phyloP scores from a whole-genome alignment of 257 asterid genomes.

The Solanum chilense region DNA sequence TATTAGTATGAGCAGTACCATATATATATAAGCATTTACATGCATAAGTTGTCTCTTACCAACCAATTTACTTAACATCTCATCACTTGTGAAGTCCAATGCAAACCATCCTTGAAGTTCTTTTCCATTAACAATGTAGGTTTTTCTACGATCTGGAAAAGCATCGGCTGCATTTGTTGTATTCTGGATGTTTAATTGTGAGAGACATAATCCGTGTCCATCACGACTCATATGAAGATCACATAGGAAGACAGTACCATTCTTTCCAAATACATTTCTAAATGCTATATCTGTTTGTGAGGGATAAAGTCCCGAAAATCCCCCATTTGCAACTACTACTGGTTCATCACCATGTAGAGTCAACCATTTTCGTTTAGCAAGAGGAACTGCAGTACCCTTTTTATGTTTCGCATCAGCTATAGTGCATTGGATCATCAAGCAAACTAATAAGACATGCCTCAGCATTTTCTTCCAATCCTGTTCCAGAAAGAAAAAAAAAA shows the following conservation, averaged over 20 bases:
- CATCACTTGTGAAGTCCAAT: slow-evolving; percentile 35
- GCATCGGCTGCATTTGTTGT: slow-evolving; percentile 30
- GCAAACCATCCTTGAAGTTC: slow-evolving; percentile 58
- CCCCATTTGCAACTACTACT: slow-evolving; percentile 27
- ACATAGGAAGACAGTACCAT: slow-evolving; percentile 54
- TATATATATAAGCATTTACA: neutral
- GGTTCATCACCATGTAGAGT: slow-evolving; percentile 54
- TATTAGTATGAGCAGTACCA: neutral
- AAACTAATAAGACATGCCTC: slow-evolving; percentile 29
- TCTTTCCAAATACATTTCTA: slow-evolving; percentile 18
- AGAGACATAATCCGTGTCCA: slow-evolving; percentile 41
- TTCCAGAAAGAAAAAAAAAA: neutral
- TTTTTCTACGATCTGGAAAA: slow-evolving; percentile 41
- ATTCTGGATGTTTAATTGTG: slow-evolving; percentile 43
- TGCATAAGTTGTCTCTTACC: slow-evolving; percentile 23
- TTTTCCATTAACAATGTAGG: slow-evolving; percentile 44
- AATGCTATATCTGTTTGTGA: slow-evolving; percentile 39
- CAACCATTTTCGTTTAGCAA: slow-evolving; percentile 47
- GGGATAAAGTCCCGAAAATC: slow-evolving; percentile 74
- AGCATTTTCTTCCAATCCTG: slow-evolving; percentile 58
- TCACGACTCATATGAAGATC: slow-evolving; percentile 68
- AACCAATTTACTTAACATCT: slow-evolving; percentile 29
- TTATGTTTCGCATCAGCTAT: slow-evolving; percentile 18
- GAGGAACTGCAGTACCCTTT: neutral
- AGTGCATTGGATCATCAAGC: slow-evolving; percentile 42